Percentiles rank a stretch among this genome's conserved stretches.
Evolutionary conservation across 495 filamentous ascomycete species (phyloP).

Genomic region (Hypoxylon fragiforme): DNA sequence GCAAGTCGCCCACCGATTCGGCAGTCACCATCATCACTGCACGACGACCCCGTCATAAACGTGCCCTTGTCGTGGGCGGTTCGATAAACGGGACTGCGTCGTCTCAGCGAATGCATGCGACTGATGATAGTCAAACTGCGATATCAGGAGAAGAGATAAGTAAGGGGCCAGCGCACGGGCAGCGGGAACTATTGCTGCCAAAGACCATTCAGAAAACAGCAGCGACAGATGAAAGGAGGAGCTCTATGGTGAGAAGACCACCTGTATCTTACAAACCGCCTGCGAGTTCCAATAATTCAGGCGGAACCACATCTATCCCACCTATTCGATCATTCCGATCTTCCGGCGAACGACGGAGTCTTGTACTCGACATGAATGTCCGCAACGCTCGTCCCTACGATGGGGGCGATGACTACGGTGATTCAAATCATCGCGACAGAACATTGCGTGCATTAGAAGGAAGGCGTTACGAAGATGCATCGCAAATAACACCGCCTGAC

Average conservation of each 20-base stretch:
- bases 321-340: conserved; percentile 56
- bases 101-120: conserved; percentile 17
- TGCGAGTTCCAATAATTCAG: conserved; percentile 30
- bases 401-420: conserved; percentile 39
- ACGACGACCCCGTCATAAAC: conserved; percentile 23
- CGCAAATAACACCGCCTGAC: conserved; percentile 47
- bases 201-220: conserved; percentile 38
- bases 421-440: conserved; percentile 51
- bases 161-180: conserved; percentile 42
- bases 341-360: conserved; percentile 52
- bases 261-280: conserved; percentile 48
- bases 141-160: conserved; percentile 24
- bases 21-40: conserved; percentile 26
- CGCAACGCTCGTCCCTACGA: conserved; percentile 40
- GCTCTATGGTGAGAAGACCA: conserved; percentile 42
- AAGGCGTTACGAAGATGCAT: conserved; percentile 40
- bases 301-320: conserved; percentile 43
- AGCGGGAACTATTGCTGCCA: conserved; percentile 45
- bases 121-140: conserved; percentile 15
- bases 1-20: conserved; percentile 24
- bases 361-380: conserved; percentile 52
- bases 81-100: conserved; percentile 11
- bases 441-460: conserved; percentile 55
- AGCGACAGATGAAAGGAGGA: conserved; percentile 46
- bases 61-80: conserved; percentile 27